Base-by-base conservation (phyloP, 2,329 filamentous ascomycete species). In the Aspergillus phoenicis region DNA sequence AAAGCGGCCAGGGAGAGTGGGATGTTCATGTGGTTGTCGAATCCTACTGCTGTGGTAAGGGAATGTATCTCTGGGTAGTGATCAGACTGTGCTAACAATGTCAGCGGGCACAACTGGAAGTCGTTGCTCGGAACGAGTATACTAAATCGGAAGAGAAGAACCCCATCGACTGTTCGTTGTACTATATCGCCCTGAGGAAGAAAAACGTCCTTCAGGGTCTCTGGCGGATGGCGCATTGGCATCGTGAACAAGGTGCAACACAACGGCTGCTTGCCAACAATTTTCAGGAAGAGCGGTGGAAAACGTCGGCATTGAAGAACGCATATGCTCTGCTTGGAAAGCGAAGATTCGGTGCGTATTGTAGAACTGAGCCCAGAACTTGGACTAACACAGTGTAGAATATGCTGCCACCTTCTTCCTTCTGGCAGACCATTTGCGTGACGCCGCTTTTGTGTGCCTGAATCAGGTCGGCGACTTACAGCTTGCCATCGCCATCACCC, bases 381-480 rank as follows among this genome's bases (percentile, higher is more conserved):
- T 52, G n/a, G 11, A 41, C 52, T 65, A 57, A 66, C 56, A 24
- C 28, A 36, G 6, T 41, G n/a, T 58, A 92, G 92, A 91, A 77
- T 99, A 99, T 71, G 93, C 95, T 3, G 95, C 94, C 0, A 91
- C 95, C 0, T 99, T 98, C 78, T 99, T 99, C 80, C 82, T 99
- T 5, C 83, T 99, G 1, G 96, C 91, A 2, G 93, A 93, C 66
- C 89, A 90, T 70, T 81, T 97, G 0, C 87, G 89, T 58, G 93
- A 96, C 73, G 94, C 95, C 0, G 89, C 95, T 56, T 90, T 90
- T 65, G 88, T 99, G 17, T 91, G 96, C 65, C 81, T 93, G 13
- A 93, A 91, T 63, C 93, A 97, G 72, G 83, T 98, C 39, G 88
- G 91, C 61, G 96, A 99, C 72, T 79, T 95, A 22, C 93, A 97